phyloP scores from a whole-genome alignment of 495 filamentous ascomycete genomes.

The Penicillium mononematosum region DNA sequence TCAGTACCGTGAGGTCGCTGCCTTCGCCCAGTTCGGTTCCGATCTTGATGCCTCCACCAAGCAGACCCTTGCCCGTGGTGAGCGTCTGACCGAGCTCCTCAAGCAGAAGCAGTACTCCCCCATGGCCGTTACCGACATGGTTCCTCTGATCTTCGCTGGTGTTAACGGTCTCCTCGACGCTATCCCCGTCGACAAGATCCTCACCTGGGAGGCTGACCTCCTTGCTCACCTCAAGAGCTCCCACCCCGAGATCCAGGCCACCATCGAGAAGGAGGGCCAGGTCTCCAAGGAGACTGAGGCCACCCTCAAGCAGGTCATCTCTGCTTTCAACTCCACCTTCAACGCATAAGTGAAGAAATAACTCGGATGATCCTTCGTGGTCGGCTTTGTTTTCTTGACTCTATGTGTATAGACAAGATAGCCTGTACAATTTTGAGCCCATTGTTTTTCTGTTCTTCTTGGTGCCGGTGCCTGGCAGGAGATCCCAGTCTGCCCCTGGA shows the following conservation, averaged over 20 bases:
- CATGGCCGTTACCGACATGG: slow-evolving; percentile 99
- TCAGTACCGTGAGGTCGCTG: slow-evolving; percentile 99
- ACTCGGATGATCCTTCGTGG: slow-evolving; percentile 35
- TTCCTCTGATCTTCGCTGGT: slow-evolving; percentile 98
- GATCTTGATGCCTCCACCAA: slow-evolving; percentile 98
- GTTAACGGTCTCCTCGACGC: slow-evolving; percentile 92
- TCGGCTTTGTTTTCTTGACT: slow-evolving; percentile 47
- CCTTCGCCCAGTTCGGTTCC: slow-evolving; percentile 99
- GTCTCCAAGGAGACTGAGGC: slow-evolving; percentile 93
- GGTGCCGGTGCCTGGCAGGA: slow-evolving; percentile 19
- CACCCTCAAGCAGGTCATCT: slow-evolving; percentile 76
- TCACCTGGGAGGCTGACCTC: slow-evolving; percentile 92
- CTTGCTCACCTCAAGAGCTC: slow-evolving; percentile 84
- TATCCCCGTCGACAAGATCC: slow-evolving; percentile 83
- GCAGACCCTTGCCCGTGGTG: slow-evolving; percentile 97
- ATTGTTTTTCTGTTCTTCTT: slow-evolving; percentile 45
- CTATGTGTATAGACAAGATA: slow-evolving; percentile 55
- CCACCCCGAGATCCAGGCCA: slow-evolving; percentile 76
- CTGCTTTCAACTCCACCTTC: slow-evolving; percentile 92
- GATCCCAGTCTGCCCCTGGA: slow-evolving; percentile 24
- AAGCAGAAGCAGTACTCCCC: slow-evolving; percentile 99
- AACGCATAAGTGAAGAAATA: slow-evolving; percentile 51
- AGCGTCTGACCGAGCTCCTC: slow-evolving; percentile 97
- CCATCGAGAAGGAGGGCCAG: slow-evolving; percentile 94
- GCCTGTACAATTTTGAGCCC: slow-evolving; percentile 56